Base-by-base conservation (phyloP, 2,329 filamentous ascomycete species). In the Apiospora saccharicola region DNA sequence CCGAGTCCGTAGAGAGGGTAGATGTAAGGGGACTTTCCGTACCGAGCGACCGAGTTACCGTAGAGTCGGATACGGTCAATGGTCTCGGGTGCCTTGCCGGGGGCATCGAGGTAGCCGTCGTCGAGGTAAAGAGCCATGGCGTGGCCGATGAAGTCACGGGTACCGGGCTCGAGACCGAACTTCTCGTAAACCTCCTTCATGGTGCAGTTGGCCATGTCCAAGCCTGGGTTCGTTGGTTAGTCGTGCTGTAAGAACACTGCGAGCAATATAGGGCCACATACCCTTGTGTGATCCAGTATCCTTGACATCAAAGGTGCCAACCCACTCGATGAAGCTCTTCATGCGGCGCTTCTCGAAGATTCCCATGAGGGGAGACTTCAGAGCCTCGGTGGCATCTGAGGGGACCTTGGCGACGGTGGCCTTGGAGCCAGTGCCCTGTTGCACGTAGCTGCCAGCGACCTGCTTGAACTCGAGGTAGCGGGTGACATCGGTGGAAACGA, bases 181-280 rank as follows among this genome's bases (percentile, higher is more conserved):
- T 98, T 98, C 86, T 98, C 95, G 81, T 97, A 99, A 49, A 99
- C 93, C n/a, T 98, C 96, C 88, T 94, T 97, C 95, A 98, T 98
- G 73, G 94, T 96, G 86, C 89, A 92, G 73, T 85, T 89, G 80
- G 88, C 87, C 75, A 99, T 87, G 83, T 96, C 91, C 76, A 98
- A 89, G 73, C 95, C 96, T 95, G 75, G 75, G 37, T 12, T 47
- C 44, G 69, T 69, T 68, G 26, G 44, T 64, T 64, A 64, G 57
- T 24, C 57, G 8, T 41, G 57, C 57, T 22, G 37, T 7, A 19
- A 41, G 19, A 2, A 30, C 41, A 41, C 22, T 14, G 7, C 16
- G 8, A n/a, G 57, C 19, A n/a, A 34, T 22, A 64, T n/a, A 24
- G 26, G 67, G 26, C 44, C n/a, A 67, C 87, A 76, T 83, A 97